Evolutionary conservation across 73 alveolate species (phyloP), one percentile per base, ranked within the genome.

Genomic region (Halteria grandinella): DNA sequence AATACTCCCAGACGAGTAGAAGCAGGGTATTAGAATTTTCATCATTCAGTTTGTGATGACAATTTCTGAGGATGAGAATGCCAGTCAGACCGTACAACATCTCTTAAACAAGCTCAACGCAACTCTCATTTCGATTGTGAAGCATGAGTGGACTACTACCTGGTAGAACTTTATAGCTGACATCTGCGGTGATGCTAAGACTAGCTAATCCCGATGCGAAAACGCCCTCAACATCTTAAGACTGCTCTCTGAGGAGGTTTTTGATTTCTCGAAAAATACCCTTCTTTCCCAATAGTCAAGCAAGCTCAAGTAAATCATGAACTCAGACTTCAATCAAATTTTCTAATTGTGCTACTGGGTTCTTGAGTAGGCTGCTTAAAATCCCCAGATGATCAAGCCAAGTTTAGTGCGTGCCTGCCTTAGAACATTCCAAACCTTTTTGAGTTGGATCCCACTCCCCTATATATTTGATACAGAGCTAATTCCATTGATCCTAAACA

Each of bases 151-250:
- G 99, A 95, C 98, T 0, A 91, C 97, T 0, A 55, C 92, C 15
- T 95, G 99, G 99, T 87, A 81, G 66, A 90, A 89, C 77, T 95
- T 95, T 49, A 93, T 95, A 18, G 95, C 98, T n/a, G 99, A 95
- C 75, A 87, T 95, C 40, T 95, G 99, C 71, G 75, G 58, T 24
- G 83, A 95, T 17, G 89, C 97, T 71, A 85, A 83, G 79, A 90
- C 89, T 27, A 80, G 77, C 69, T 91, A 93, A 55, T 53, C 88
- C 48, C 82, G 86, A 24, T 95, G 99, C 66, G 99, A 95, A 74
- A 95, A 95, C 87, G 90, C 94, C 79, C 77, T 95, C 87, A 93
- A 93, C 78, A 83, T 95, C 29, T 78, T 95, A 20, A 88, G 90
- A 66, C 83, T 95, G 58, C 91, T 94, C 33, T 89, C 98, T 77